phyloP scores from a whole-genome alignment of 768 basidiomycete species.

The Russula virescens region DNA sequence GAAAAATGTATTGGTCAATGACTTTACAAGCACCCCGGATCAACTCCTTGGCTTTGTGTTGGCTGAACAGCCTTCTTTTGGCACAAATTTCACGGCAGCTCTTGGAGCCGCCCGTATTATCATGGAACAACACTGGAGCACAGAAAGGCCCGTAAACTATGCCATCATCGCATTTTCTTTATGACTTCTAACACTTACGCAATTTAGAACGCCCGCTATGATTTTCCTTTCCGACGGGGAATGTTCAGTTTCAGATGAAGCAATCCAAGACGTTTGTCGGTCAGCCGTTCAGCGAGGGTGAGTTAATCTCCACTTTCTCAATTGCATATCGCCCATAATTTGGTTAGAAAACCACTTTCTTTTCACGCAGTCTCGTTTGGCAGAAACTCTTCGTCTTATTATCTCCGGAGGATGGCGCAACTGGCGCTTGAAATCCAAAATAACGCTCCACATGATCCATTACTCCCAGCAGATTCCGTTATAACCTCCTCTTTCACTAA shows the following conservation, averaged over 20 bases:
- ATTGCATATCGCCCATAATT: background rate
- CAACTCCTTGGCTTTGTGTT: slow-evolving; percentile 40
- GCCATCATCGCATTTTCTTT: background rate
- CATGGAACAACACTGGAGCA: slow-evolving; percentile 47
- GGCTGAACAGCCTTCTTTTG: slow-evolving; percentile 27
- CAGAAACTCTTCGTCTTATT: slow-evolving; percentile 25
- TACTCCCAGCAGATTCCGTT: slow-evolving; percentile 27
- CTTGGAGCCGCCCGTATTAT: slow-evolving; percentile 32
- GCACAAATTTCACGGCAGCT: slow-evolving; percentile 44
- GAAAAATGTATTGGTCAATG: slow-evolving; percentile 35
- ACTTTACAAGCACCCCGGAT: slow-evolving; percentile 42
- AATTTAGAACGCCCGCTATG: slow-evolving; percentile 41
- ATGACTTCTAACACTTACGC: background rate
- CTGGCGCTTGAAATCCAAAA: slow-evolving; percentile 47
- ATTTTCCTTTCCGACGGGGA: slow-evolving; percentile 57
- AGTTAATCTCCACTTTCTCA: background rate
- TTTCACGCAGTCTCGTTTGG: slow-evolving; percentile 60
- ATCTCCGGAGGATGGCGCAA: slow-evolving; percentile 45
- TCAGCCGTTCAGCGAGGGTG: slow-evolving; percentile 43
- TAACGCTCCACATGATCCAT: slow-evolving; percentile 38
- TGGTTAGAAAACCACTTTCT: slow-evolving; percentile 45
- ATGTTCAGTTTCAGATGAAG: slow-evolving; percentile 35
- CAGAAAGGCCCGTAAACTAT: slow-evolving; percentile 36
- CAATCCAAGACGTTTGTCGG: slow-evolving; percentile 39
- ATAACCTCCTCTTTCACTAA: slow-evolving; percentile 44